Evolutionary conservation across 2,329 filamentous ascomycete genomes (phyloP).

Genomic region (Fusarium chlamydosporum): DNA sequence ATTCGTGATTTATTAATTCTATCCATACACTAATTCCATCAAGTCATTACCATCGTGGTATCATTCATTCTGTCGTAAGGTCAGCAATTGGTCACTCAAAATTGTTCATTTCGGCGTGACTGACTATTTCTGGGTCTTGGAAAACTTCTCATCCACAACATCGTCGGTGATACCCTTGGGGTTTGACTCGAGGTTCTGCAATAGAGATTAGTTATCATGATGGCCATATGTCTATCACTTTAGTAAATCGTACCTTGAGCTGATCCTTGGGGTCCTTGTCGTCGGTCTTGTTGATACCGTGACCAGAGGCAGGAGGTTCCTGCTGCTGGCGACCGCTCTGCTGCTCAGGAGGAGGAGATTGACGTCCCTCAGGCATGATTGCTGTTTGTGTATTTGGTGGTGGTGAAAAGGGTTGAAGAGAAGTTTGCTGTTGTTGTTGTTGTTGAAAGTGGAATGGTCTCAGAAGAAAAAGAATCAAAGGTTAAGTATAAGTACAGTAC

Average conservation of each 20-base stretch:
- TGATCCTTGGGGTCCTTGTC: constrained; percentile 65
- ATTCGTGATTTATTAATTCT: constrained; percentile 32
- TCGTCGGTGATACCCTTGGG: constrained; percentile 75
- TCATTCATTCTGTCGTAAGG: not conserved
- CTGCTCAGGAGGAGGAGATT: constrained; percentile 81
- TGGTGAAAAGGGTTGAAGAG: not conserved
- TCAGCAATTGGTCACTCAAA: not conserved
- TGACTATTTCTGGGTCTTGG: constrained; percentile 59
- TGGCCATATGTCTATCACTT: not conserved
- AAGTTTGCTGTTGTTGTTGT: not conserved
- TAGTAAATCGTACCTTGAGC: constrained; percentile 60
- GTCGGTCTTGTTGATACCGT: constrained; percentile 67
- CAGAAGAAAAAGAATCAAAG: not conserved
- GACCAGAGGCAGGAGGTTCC: constrained; percentile 69
- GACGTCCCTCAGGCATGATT: constrained; percentile 79
- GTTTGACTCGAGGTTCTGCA: constrained; percentile 72
- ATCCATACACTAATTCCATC: constrained; percentile 22
- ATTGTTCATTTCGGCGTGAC: not conserved
- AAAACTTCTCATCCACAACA: constrained; percentile 71
- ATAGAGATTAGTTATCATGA: constrained; percentile 8
- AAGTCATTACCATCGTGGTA: constrained; percentile 17
- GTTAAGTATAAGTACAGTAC: constrained; percentile 30
- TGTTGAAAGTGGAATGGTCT: constrained; percentile 16
- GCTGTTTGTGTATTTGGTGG: constrained; percentile 42
- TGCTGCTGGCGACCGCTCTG: constrained; percentile 76